A percentile compares a stretch with the other conserved stretches of the same genome.
phyloP scores from a whole-genome alignment of 140 eudicot species.

The Flaveria floridana region DNA sequence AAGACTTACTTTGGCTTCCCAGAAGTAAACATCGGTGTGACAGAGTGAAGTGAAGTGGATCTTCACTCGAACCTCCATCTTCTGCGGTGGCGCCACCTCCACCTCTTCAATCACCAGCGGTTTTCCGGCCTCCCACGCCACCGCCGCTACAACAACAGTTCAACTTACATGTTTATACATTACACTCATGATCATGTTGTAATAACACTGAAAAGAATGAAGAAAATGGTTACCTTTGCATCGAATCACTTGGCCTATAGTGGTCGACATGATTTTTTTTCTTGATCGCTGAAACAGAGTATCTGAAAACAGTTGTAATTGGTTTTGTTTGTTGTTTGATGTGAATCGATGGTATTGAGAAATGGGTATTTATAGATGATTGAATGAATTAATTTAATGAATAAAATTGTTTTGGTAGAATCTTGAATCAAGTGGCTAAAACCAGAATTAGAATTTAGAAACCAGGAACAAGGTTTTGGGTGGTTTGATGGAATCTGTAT shows the following conservation, averaged over 20 bases:
- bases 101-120: conserved; percentile 78
- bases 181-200: too few species aligned
- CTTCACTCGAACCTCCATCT: conserved; percentile 71
- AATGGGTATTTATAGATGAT: background rate
- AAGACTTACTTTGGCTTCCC: conserved; percentile 78
- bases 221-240: conserved; percentile 56
- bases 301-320: background rate
- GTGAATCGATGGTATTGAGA: background rate
- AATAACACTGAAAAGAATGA: background rate
- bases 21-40: conserved; percentile 88
- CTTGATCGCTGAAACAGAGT: background rate
- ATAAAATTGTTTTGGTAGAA: background rate
- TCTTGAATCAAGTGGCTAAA: conserved; percentile 11
- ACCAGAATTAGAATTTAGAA: background rate
- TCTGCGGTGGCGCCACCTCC: conserved; percentile 91
- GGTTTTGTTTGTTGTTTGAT: background rate
- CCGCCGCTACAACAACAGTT: conserved; percentile 49
- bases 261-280: conserved; percentile 33
- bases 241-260: conserved; percentile 42
- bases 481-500: conserved; percentile 14
- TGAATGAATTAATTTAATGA: background rate
- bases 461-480: conserved; percentile 18
- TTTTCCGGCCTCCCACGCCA: conserved; percentile 92
- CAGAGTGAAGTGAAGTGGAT: conserved; percentile 83
- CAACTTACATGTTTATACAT: background rate